Conservation (phyloP, 192 early-diverging fungal species). For the Pilobolus umbonatus region DNA sequence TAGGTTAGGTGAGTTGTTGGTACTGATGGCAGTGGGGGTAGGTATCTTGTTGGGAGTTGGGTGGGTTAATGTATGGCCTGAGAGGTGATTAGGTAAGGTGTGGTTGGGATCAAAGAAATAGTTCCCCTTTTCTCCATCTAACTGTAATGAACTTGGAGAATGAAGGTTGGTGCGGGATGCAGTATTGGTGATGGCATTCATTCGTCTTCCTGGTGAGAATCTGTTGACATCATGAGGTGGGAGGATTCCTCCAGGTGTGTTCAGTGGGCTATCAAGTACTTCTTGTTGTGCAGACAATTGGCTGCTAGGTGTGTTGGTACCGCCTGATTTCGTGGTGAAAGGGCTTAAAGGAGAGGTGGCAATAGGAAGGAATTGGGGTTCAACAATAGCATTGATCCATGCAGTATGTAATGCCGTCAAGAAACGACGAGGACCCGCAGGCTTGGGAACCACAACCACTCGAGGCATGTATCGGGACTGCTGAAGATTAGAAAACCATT, state of each 20-base stretch:
- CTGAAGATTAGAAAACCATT: slow-evolving; percentile 22
- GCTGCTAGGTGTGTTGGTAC: not conserved
- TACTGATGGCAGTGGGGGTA: no score
- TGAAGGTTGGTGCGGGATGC: not conserved
- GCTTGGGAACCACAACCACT: slow-evolving; percentile 55
- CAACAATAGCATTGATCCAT: slow-evolving; percentile 41
- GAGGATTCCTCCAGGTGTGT: slow-evolving; percentile 4
- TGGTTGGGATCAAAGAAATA: slow-evolving; percentile 14
- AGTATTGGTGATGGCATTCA: not conserved
- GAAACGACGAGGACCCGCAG: slow-evolving; percentile 56
- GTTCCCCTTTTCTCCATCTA: slow-evolving; percentile 11
- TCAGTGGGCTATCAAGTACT: not conserved
- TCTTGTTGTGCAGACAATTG: no score
- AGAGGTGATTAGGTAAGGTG: no score
- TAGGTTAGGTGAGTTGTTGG: no score
- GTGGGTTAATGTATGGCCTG: no score
- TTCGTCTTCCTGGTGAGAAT: slow-evolving; percentile 12
- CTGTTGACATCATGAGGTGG: slow-evolving; percentile 2
- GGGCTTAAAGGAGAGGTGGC: slow-evolving; percentile 47
- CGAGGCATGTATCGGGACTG: slow-evolving; percentile 28
- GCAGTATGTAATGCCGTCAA: slow-evolving; percentile 54
- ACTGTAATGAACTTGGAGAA: not conserved
- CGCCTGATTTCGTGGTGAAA: not conserved
- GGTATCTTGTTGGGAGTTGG: no score
- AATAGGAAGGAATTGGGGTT: slow-evolving; percentile 49